Evolutionary conservation across 495 filamentous ascomycete genomes (phyloP).

Genomic region (Penicillium argentinense): DNA sequence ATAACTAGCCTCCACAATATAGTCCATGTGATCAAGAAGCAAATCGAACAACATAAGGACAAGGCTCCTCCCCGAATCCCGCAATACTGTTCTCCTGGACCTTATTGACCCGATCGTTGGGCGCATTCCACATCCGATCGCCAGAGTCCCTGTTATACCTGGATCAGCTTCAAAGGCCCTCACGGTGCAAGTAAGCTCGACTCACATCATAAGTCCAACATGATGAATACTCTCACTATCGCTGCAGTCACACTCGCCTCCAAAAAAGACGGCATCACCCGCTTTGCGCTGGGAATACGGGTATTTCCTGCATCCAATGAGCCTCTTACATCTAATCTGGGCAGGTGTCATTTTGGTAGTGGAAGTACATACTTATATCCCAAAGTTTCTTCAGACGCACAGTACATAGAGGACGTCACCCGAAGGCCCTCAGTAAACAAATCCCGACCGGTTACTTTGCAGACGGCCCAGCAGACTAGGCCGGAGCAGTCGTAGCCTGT

Average conservation of each 20-base stretch:
- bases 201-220: conserved; percentile 22
- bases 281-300: conserved; percentile 13
- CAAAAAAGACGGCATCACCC: conserved; percentile 22
- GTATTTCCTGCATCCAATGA: conserved; percentile 12
- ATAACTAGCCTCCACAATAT: no score
- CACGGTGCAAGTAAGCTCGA: no score
- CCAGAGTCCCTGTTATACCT: conserved; percentile 15
- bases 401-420: conserved; percentile 22
- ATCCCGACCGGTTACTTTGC: conserved; percentile 19
- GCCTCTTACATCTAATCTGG: not conserved
- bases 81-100: conserved; percentile 21
- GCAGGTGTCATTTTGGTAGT: not conserved
- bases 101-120: conserved; percentile 18
- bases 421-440: conserved; percentile 20
- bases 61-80: conserved; percentile 15
- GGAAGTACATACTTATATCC: conserved; percentile 14
- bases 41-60: conserved; percentile 19
- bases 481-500: conserved; percentile 19
- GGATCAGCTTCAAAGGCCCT: not conserved
- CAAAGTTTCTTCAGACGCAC: conserved; percentile 12
- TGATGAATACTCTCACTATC: conserved; percentile 14
- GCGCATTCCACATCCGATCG: conserved; percentile 27
- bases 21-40: no score
- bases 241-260: conserved; percentile 17
- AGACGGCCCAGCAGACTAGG: conserved; percentile 21